Conservation (phyloP, 139 green algal genomes). For the Pleodorina starrii region DNA sequence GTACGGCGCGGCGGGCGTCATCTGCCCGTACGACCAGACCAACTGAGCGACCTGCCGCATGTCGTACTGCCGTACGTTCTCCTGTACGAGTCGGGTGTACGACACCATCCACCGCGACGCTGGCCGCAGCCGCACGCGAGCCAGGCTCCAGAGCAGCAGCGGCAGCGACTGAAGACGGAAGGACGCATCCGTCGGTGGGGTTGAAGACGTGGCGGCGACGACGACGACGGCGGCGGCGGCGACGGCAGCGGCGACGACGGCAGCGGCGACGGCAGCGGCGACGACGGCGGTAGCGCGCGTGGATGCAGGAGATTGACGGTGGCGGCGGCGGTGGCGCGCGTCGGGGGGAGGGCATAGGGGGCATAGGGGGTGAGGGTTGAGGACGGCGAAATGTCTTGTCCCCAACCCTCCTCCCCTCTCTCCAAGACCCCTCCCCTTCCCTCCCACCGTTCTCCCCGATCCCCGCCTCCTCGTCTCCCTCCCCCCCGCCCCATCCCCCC, state of each 20-base stretch:
- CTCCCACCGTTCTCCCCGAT: background rate
- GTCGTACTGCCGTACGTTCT: background rate
- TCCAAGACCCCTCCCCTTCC: background rate
- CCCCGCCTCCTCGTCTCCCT: background rate
- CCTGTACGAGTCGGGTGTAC: background rate
- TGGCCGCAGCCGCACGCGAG: constrained; percentile 10
- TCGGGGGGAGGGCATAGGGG: background rate
- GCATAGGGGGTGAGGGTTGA: background rate
- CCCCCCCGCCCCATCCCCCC: background rate
- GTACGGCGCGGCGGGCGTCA: constrained; percentile 30
- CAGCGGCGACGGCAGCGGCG: no score
- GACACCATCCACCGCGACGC: constrained; percentile 4
- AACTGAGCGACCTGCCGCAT: constrained; percentile 19
- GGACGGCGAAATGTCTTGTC: background rate
- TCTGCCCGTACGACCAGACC: constrained; percentile 25
- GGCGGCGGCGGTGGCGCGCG: no score
- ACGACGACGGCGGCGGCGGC: no score
- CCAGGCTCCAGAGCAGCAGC: constrained; percentile 28
- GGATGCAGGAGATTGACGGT: no score
- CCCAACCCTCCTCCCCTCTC: background rate
- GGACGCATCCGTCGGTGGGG: no score
- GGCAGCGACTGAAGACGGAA: background rate
- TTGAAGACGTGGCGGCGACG: no score
- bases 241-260: no score
- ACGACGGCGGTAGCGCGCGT: no score